Evolutionary conservation across 2,329 filamentous ascomycete species (phyloP).

Genomic region (Phyllosticta citriasiana): DNA sequence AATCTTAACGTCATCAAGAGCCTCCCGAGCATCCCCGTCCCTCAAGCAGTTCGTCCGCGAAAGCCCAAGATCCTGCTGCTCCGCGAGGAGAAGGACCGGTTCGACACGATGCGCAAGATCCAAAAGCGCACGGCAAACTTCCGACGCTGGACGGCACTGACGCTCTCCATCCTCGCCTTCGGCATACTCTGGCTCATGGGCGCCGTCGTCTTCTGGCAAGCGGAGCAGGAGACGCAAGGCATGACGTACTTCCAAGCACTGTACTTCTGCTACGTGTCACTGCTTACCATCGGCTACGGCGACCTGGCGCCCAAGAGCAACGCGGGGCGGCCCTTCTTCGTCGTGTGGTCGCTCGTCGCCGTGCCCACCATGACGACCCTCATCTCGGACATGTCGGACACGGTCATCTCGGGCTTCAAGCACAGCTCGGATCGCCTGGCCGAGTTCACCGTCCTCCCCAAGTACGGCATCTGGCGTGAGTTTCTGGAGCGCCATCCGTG

Average conservation of each 20-base stretch:
- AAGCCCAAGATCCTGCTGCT: constrained; percentile 44
- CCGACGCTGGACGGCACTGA: constrained; percentile 65
- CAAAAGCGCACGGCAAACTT: constrained; percentile 55
- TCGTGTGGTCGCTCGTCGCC: constrained; percentile 83
- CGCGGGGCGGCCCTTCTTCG: constrained; percentile 73
- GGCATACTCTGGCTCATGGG: constrained; percentile 70
- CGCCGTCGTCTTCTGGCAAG: constrained; percentile 61
- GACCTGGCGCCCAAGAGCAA: constrained; percentile 70
- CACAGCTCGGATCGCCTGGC: constrained; percentile 50
- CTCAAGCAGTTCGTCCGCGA: constrained; percentile 12
- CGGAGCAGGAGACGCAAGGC: constrained; percentile 43
- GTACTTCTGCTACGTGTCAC: constrained; percentile 76
- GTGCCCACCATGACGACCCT: constrained; percentile 83
- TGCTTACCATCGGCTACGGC: constrained; percentile 82
- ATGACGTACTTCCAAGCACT: constrained; percentile 71
- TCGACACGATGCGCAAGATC: constrained; percentile 71
- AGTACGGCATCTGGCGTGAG: constrained; percentile 44
- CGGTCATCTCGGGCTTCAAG: constrained; percentile 60
- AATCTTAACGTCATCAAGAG: neutral
- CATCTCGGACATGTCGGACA: constrained; percentile 43
- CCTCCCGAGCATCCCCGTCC: neutral
- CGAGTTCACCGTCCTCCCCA: constrained; percentile 57
- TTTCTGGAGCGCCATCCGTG: constrained; percentile 41
- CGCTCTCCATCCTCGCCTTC: constrained; percentile 58
- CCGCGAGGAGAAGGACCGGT: constrained; percentile 54